Evolutionary conservation across 345 rosid genomes (phyloP), one percentile per base, ranked within the genome.

Genomic region (Populus ilicifolia): DNA sequence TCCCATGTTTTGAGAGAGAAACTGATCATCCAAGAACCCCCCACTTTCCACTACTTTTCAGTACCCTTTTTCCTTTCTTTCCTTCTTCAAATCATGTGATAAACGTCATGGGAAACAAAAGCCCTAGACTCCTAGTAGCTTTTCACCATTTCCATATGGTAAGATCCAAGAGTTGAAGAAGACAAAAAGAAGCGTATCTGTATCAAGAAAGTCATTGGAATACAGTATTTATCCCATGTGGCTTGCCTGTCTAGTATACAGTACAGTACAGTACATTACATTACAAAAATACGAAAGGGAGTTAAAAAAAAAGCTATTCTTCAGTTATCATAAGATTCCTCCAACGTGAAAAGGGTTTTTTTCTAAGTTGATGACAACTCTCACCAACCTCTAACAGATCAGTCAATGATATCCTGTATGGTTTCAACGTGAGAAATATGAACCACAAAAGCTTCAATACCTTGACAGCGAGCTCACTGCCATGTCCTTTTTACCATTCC

Each of bases 1-100:
- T 78, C 76, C 88, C 89, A 85, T 86, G 77, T 64, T 86, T 87
- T 85, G 85, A 86, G 89, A 78, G 82, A 80, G 74, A 79, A 75
- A 63, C 78, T 70, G 72, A 72, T 79, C 84, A 78, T 88, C 83
- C 20, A 17, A 54, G 43, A 80, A 87, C 76, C 85, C 75, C 61
- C 69, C 79, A 62, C 80, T 80, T 82, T 77, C 79, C 20, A 66
- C 74, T 79, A 73, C 75, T 71, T 73, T 64, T 70, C 73, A 44
- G 44, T 46, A 50, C 77, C 46, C 62, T 41, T 81, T 72, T 71
- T 50, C 65, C 74, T 38, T 63, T 52, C 56, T 67, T 54, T 59
- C 75, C 71, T 74, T 76, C 67, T 48, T 76, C 75, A 69, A 71
- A 77, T 69, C 72, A 67, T 71, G 44, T 43, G 76, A 87, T 80